A percentile compares a stretch with the other conserved stretches of the same genome.
phyloP scores from a whole-genome alignment of 495 filamentous ascomycete species.

The Tuber borchii region DNA sequence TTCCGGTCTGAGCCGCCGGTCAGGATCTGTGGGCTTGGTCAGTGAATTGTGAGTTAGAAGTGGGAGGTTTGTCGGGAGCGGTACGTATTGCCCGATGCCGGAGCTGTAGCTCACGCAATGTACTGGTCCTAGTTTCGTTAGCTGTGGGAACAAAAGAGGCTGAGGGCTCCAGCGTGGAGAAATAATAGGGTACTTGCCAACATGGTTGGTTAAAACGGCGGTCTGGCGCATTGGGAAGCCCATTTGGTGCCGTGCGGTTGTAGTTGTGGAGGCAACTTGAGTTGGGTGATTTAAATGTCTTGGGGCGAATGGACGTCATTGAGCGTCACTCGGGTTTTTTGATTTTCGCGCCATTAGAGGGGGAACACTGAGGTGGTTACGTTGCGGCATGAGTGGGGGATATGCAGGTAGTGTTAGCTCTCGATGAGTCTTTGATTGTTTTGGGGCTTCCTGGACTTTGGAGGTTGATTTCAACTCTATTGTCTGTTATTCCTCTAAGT shows the following conservation, averaged over 20 bases:
- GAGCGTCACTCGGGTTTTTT: neutral
- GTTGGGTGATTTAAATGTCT: neutral
- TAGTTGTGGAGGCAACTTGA: neutral
- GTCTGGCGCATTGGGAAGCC: slow-evolving; percentile 38
- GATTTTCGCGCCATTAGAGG: neutral
- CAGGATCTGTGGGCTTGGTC: slow-evolving; percentile 54
- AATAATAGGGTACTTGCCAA: slow-evolving; percentile 20
- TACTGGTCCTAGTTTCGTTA: slow-evolving; percentile 53
- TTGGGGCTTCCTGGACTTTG: neutral
- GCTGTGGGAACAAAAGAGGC: neutral
- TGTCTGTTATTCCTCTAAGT: neutral
- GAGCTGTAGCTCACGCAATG: slow-evolving; percentile 67
- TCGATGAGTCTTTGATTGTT: neutral
- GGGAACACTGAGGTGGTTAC: neutral
- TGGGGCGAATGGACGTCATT: neutral
- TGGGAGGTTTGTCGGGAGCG: slow-evolving; percentile 1
- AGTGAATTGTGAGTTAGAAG: slow-evolving; percentile 4
- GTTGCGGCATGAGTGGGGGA: neutral
- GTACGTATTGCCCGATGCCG: slow-evolving; percentile 58
- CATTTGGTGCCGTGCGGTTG: slow-evolving; percentile 22
- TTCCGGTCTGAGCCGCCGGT: slow-evolving; percentile 80
- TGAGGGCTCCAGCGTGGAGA: neutral
- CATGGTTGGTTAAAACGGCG: slow-evolving; percentile 30
- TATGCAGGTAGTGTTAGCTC: neutral
- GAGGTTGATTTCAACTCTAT: neutral